Evolutionary conservation across 2,329 filamentous ascomycete species (phyloP).

Genomic region (Aotearoamyces nothofagi): DNA sequence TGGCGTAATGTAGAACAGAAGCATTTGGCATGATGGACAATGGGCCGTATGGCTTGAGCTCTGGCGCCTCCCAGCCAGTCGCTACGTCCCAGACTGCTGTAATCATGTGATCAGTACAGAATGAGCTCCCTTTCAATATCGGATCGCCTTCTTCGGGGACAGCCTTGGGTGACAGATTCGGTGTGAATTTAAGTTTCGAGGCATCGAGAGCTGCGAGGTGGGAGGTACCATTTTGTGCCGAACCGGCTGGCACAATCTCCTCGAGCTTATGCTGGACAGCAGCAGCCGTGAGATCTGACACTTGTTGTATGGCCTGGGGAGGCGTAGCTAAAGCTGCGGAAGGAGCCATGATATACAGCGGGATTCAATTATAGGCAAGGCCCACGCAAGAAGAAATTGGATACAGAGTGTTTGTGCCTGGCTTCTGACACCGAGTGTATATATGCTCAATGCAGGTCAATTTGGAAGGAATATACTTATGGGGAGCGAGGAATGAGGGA

Average conservation of each 20-base stretch:
- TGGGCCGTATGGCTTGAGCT: constrained; percentile 64
- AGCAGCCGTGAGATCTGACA: constrained; percentile 34
- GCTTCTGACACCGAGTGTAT: too few relatives aligned
- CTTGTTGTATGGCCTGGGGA: constrained; percentile 24
- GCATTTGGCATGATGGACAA: constrained; percentile 68
- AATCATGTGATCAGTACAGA: constrained; percentile 77
- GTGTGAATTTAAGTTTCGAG: constrained; percentile 41
- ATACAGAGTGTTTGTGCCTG: too few relatives aligned
- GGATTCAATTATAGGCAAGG: too few relatives aligned
- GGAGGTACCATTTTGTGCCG: not conserved
- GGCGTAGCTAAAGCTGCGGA: constrained; percentile 26
- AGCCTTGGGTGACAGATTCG: constrained; percentile 31
- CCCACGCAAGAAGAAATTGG: too few relatives aligned
- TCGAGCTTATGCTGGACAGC: constrained; percentile 32
- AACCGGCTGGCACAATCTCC: constrained; percentile 10
- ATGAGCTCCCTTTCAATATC: constrained; percentile 14
- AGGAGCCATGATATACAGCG: constrained; percentile 38
- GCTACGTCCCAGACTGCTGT: constrained; percentile 50
- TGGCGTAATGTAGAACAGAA: constrained; percentile 73
- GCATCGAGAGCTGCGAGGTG: constrained; percentile 31
- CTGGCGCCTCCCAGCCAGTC: constrained; percentile 57
- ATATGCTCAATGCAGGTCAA: too few relatives aligned
- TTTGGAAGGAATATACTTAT: too few relatives aligned
- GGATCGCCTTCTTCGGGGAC: constrained; percentile 33
- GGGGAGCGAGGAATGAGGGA: too few relatives aligned